Evolutionary conservation across 768 basidiomycete genomes (phyloP).

Genomic region (Rhizopogon salebrosus): DNA sequence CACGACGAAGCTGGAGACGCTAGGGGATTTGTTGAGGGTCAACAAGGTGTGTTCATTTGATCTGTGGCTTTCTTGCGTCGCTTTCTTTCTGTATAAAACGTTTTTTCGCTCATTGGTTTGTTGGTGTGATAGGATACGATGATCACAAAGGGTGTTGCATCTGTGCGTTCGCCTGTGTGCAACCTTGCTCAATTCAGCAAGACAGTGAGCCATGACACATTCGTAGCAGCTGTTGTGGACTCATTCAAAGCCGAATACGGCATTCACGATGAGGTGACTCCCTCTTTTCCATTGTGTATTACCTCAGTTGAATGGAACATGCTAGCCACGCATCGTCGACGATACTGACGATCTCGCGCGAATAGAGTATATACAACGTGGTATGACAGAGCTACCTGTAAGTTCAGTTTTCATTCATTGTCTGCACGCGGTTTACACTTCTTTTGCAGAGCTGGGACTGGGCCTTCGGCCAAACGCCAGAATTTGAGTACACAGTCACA

Average conservation of each 20-base stretch:
- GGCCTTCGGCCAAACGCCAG: conserved; percentile 89
- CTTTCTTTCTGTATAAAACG: background rate
- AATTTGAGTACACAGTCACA: conserved; percentile 66
- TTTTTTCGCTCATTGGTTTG: background rate
- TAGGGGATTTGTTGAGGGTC: conserved; percentile 67
- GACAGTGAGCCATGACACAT: conserved; percentile 58
- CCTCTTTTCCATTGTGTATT: background rate
- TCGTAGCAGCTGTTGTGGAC: conserved; percentile 60
- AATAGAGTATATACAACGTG: conserved; percentile 58
- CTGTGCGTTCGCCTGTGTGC: conserved; percentile 88
- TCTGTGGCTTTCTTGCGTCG: background rate
- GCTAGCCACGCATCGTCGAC: conserved; percentile 38
- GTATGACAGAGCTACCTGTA: conserved; percentile 72
- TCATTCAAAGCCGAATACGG: conserved; percentile 64
- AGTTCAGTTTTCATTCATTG: conserved; percentile 13
- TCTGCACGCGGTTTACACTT: background rate
- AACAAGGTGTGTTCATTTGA: conserved; percentile 46
- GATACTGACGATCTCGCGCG: conserved; percentile 39
- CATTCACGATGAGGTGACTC: conserved; percentile 29
- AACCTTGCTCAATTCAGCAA: conserved; percentile 62
- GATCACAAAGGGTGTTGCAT: conserved; percentile 80
- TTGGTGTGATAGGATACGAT: conserved; percentile 58
- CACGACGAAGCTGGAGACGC: conserved; percentile 63
- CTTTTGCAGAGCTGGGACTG: conserved; percentile 82
- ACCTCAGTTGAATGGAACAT: background rate